Evolutionary conservation across 495 filamentous ascomycete genomes (phyloP).

Genomic region (Lasiosphaeria ovina): DNA sequence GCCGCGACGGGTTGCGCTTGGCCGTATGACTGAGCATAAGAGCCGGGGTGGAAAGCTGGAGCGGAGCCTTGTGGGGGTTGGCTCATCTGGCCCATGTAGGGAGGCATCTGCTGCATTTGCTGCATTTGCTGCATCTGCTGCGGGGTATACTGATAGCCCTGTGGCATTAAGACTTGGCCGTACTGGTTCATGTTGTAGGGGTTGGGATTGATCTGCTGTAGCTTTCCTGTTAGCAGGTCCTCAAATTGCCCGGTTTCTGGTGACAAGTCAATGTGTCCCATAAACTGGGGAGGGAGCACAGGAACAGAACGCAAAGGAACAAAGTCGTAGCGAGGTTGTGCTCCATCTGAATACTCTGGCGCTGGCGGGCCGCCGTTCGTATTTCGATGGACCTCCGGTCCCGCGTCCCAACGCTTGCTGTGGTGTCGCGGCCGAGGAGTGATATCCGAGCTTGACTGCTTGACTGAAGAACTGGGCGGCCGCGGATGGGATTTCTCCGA

Average conservation of each 20-base stretch:
- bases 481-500: conserved; percentile 42
- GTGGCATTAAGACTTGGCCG: conserved; percentile 46
- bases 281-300: conserved; percentile 37
- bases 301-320: conserved; percentile 31
- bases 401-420: conserved; percentile 42
- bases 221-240: conserved; percentile 62
- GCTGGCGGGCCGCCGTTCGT: conserved; percentile 20
- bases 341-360: conserved; percentile 25
- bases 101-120: neutral
- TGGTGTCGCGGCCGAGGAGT: conserved; percentile 34
- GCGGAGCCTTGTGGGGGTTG: conserved; percentile 43
- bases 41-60: conserved; percentile 47
- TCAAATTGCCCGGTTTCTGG: conserved; percentile 71
- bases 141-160: conserved; percentile 33
- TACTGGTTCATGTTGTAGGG: conserved; percentile 24
- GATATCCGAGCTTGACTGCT: conserved; percentile 26
- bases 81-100: conserved; percentile 43
- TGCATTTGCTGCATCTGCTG: neutral
- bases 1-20: conserved; percentile 51
- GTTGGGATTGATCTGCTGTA: conserved; percentile 55
- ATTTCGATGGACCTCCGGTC: conserved; percentile 23
- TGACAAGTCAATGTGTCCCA: conserved; percentile 55
- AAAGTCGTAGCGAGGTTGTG: conserved; percentile 26
- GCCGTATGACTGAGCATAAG: conserved; percentile 40
- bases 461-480: conserved; percentile 31